Evolutionary conservation across 1,139 yeast genomes (phyloP).

Genomic region (Geotrichum reessii): DNA sequence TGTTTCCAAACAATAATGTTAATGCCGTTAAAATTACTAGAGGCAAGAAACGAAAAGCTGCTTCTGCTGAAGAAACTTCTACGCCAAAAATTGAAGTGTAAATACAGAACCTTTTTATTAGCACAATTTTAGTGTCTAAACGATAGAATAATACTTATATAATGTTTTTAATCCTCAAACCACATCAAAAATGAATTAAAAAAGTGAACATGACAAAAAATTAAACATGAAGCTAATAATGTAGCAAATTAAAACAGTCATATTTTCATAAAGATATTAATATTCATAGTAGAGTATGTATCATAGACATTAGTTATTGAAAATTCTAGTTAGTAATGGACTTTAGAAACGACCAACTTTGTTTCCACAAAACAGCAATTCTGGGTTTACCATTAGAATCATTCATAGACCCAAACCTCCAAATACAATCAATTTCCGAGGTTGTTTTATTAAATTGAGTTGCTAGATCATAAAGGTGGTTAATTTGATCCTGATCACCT

Average conservation of each 20-base stretch:
- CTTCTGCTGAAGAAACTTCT: background rate
- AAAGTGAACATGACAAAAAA: too few relatives aligned
- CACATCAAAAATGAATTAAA: background rate
- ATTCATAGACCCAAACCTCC: background rate
- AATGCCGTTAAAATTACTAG: conserved; percentile 37
- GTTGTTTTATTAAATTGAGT: background rate
- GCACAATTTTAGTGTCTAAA: background rate
- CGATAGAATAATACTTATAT: background rate
- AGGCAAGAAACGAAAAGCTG: conserved; percentile 28
- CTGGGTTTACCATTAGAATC: conserved; percentile 4
- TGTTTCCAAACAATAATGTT: conserved; percentile 58
- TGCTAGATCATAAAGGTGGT: conserved; percentile 21
- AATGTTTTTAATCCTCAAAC: background rate
- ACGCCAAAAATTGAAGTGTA: background rate
- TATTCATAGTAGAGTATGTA: background rate
- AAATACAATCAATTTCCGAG: background rate
- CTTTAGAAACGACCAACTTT: background rate
- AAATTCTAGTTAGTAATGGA: background rate
- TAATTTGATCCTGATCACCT: conserved; percentile 38
- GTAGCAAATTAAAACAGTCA: background rate
- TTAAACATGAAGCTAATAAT: too few relatives aligned
- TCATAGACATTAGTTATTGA: background rate
- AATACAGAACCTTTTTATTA: background rate
- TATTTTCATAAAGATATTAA: background rate
- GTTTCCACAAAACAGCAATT: conserved; percentile 3